These are phyloP conservation scores for Apophysomyces trapeziformis DNA, from an alignment of 371 early-diverging fungal genomes.

Conservation along the genomic window DNA sequence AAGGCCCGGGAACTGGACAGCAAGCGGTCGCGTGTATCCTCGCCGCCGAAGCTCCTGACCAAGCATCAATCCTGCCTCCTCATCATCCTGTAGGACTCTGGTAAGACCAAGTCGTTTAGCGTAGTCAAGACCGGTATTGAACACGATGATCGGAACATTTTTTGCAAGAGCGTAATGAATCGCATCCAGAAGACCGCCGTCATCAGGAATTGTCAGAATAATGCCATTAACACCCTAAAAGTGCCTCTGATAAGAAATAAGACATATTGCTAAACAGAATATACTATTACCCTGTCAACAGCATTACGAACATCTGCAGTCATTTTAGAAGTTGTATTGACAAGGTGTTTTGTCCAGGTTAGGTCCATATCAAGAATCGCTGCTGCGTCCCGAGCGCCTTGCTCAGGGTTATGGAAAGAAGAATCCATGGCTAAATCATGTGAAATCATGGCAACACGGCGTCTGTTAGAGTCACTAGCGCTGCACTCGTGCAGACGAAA, in stretches of 20 bases:
- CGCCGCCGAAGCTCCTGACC: slow-evolving; percentile 39
- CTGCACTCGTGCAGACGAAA: slow-evolving; percentile 3
- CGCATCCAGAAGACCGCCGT: slow-evolving; percentile 36
- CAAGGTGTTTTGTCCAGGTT: slow-evolving; percentile 42
- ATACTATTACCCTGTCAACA: slow-evolving; percentile 24
- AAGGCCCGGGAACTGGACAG: slow-evolving; percentile 17
- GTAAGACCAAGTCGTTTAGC: slow-evolving; percentile 40
- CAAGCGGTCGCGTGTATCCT: slow-evolving; percentile 18
- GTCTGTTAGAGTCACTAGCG: slow-evolving; percentile 5
- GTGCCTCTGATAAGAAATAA: slow-evolving; percentile 1
- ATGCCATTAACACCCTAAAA: slow-evolving; percentile 43
- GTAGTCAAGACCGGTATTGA: slow-evolving; percentile 46
- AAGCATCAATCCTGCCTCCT: slow-evolving; percentile 38
- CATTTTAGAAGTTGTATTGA: slow-evolving; percentile 33
- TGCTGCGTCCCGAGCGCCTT: slow-evolving; percentile 52
- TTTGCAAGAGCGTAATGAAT: slow-evolving; percentile 35
- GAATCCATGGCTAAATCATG: slow-evolving; percentile 37
- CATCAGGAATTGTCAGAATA: slow-evolving; percentile 48
- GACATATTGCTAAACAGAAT: background rate
- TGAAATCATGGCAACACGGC: slow-evolving; percentile 37
- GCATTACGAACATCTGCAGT: slow-evolving; percentile 36
- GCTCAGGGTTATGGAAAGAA: slow-evolving; percentile 39
- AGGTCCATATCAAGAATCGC: slow-evolving; percentile 39
- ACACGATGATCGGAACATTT: slow-evolving; percentile 48
- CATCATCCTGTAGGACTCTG: slow-evolving; percentile 49